These are phyloP conservation scores for Tagetes patula DNA, from an alignment of 129 eudicot genomes.

Conservation along the genomic window DNA sequence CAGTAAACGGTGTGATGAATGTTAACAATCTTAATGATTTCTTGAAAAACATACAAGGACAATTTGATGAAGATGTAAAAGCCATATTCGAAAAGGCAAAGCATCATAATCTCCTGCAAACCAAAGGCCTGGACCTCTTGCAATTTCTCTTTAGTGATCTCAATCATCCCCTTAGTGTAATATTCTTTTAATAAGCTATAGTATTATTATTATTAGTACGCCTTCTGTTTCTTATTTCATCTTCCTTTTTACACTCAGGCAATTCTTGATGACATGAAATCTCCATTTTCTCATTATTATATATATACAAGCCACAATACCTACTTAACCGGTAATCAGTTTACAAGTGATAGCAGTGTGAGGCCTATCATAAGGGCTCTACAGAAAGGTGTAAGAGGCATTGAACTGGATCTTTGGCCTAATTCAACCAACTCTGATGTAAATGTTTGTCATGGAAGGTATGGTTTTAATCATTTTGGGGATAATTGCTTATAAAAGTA, in stretches of 20 bases:
- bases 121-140: conserved; percentile 49
- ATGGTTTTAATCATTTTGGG: conserved; percentile 7
- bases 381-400: conserved; percentile 54
- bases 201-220: background rate
- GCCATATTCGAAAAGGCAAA: conserved; percentile 39
- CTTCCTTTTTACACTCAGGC: conserved; percentile 29
- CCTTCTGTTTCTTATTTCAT: background rate
- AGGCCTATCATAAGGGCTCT: conserved; percentile 59
- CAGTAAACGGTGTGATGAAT: conserved; percentile 42
- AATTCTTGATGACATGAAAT: conserved; percentile 51
- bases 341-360: conserved; percentile 51
- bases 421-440: conserved; percentile 47
- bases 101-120: conserved; percentile 41
- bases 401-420: conserved; percentile 67
- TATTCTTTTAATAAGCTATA: conserved; percentile 18
- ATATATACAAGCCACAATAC: conserved; percentile 64
- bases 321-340: conserved; percentile 57
- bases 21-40: conserved; percentile 39
- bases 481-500: background rate
- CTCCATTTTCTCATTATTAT: conserved; percentile 60
- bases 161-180: conserved; percentile 45
- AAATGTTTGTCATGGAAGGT: conserved; percentile 69
- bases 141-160: conserved; percentile 44
- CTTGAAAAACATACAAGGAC: conserved; percentile 48
- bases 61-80: conserved; percentile 36